Evolutionary conservation across 1,284 basidiomycete species (phyloP), one percentile per base, ranked within the genome.

Genomic region (Inonotus obliquus): DNA sequence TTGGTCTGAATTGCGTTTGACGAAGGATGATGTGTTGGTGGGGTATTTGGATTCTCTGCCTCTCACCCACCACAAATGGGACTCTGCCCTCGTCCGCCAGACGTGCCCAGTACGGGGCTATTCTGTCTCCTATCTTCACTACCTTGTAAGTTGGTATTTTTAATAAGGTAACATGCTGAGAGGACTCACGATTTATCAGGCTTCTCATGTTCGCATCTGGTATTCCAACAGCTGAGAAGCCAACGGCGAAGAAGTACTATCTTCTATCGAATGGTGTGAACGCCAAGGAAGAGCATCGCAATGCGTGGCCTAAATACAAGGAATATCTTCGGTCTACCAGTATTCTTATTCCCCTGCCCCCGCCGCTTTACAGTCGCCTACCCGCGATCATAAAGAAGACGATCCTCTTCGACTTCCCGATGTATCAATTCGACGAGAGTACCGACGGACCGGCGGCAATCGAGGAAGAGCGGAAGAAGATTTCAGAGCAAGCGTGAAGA

Each of bases 181-280:
- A 38, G 35, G 3, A 58, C 25, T 57, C 32, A 4, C 9, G 4
- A 11, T 2, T 25, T 57, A 60, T 52, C 65, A 87, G 83, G 41
- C 73, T 90, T 19, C 75, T 89, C 9, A 78, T 86, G 72, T 89
- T 88, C 71, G 82, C 78, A 2, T 88, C 86, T 2, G 89, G 89
- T 2, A 69, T 92, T 17, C 89, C 89, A 0, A 84, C 84, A 0
- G 86, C 87, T 1, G 87, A 91, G 70, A 90, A 89, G 71, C 86
- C 87, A 0, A 79, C 81, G 21, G 87, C 86, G 4, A 80, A 84
- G 68, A 81, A 80, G 66, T 88, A 82, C 69, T 89, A 82, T 71
- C 74, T 88, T 54, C 77, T 86, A 70, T 80, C 80, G 19, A 74
- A 84, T 66, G 77, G 76, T 1, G 72, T 75, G 14, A 65, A 76